Base-by-base conservation (phyloP, 2,329 filamentous ascomycete genomes). In the Falciphora oryzae region DNA sequence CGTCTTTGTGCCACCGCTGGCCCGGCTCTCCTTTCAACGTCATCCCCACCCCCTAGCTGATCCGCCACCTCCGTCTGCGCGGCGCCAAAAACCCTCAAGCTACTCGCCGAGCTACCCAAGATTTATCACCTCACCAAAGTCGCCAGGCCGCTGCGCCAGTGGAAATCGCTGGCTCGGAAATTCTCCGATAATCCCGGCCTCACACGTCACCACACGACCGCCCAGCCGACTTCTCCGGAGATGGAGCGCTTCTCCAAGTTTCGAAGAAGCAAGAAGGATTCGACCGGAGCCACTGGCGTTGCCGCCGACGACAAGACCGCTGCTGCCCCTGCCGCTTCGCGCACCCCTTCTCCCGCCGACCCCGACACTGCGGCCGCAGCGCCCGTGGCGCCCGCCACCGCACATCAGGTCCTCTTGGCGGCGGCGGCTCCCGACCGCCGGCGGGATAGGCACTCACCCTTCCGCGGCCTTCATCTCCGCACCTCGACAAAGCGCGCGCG, bases 171-270 rank as follows among this genome's bases (percentile, higher is more conserved):
- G 6, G 44, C 44, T 25, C 44, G 22, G 22, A 53, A 25, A n/a
- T 5, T n/a, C 44, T 53, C 44, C 44, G 44, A 25, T 10, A n/a
- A 25, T 10, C 44, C 22, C 44, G 22, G 8, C 22, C n/a, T 53
- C 22, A n/a, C n/a, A 5, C 8, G 22, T 25, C 22, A 25, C 44
- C 22, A n/a, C 18, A 53, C 18, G 8, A 25, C n/a, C n/a, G 5
- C 44, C 44, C 18, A 25, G 22, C 44, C 44, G 44, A 11, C 44
- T 25, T 53, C 8, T 22, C 16, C 44, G 60, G 64, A 64, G 27
- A 75, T 75, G 73, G 71, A 72, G 53, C 72, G 72, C 62, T 69
- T 75, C 59, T 69, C 70, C 59, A 72, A 71, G 32, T 74, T 74
- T 57, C 69, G 72, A 57, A 73, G 72, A 59, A 71, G 69, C 63